Base-by-base conservation (phyloP, 768 basidiomycete genomes). In the Lactarius trivialis region DNA sequence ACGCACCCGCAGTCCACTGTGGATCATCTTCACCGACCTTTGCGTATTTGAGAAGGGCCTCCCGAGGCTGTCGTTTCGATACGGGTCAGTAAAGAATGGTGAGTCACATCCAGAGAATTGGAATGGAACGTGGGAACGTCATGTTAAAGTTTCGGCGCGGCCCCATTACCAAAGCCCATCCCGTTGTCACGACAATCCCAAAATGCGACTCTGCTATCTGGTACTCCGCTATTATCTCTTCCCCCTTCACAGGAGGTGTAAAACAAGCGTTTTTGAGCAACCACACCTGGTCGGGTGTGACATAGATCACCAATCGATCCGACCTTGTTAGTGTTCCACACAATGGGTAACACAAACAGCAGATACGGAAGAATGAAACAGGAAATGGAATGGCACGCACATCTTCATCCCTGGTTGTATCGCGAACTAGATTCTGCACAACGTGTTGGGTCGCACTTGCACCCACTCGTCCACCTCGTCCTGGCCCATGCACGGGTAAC, bases 401-500 rank as follows among this genome's bases (percentile, higher is more conserved):
- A 76, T 98, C 96, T 76, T 96, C 88, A 76, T 93, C 92, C 69
- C 93, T 77, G 48, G 90, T 89, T 65, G 87, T 90, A 72, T 96
- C 92, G 70, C 91, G 82, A 65, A 98, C 93, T 73, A 98, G 76
- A 71, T 93, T 90, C 75, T 97, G 94, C 56, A 98, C 94, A 67
- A 98, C 84, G 72, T 98, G 94, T 69, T 98, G 95, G 55, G 93
- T 98, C 19, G 96, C 96, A 76, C 93, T 95, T 36, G 93, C 93
- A 43, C 97, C 97, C 43, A 99, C 91, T 43, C 97, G 79, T 57
- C 97, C 97, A 24, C 97, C 97, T 69, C 82, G 83, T 58, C 97
- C 97, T 14, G 93, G 94, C 14, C 97, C 97, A 65, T 81, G 88
- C 58, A 99, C 86, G 30, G 97, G 97, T 69, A 96, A 78, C 71